A percentile compares a stretch with the other conserved stretches of the same genome.
phyloP scores from a whole-genome alignment of 2,329 filamentous ascomycete genomes.

The Diaporthe citrichinensis region DNA sequence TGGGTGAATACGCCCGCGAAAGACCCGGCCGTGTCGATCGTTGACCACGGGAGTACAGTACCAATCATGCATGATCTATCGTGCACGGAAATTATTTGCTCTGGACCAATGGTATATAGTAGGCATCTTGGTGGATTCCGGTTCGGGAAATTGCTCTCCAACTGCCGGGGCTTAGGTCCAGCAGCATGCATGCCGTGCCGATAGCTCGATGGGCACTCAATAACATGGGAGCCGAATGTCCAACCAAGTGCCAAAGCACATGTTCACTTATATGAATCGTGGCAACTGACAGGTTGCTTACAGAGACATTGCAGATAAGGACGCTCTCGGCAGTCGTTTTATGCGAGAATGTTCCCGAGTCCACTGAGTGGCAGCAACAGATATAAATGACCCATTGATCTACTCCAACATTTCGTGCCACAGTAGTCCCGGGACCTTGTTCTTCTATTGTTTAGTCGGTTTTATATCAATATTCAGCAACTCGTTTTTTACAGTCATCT shows the following conservation, averaged over 20 bases:
- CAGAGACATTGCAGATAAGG: not conserved
- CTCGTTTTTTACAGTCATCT: not conserved
- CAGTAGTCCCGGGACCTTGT: no score
- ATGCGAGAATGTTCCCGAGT: not conserved
- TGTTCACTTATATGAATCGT: not conserved
- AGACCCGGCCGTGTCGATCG: conserved; percentile 12
- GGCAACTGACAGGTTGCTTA: not conserved
- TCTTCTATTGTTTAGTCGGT: not conserved
- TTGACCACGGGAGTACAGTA: not conserved
- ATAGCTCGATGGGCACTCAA: not conserved
- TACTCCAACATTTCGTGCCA: not conserved
- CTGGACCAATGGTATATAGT: not conserved
- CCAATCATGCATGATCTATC: not conserved
- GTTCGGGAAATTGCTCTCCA: not conserved
- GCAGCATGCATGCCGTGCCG: not conserved
- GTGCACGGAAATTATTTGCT: not conserved
- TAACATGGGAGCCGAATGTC: not conserved
- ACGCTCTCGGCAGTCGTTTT: not conserved
- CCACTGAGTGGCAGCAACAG: not conserved
- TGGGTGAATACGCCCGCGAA: not conserved
- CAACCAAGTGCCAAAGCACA: not conserved
- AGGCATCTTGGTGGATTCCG: not conserved
- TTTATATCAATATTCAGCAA: not conserved
- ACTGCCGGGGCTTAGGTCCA: not conserved
- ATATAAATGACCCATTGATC: not conserved